Base-by-base conservation (phyloP, 176 grass and related monocot genomes). In the Pontederia crassipes region DNA sequence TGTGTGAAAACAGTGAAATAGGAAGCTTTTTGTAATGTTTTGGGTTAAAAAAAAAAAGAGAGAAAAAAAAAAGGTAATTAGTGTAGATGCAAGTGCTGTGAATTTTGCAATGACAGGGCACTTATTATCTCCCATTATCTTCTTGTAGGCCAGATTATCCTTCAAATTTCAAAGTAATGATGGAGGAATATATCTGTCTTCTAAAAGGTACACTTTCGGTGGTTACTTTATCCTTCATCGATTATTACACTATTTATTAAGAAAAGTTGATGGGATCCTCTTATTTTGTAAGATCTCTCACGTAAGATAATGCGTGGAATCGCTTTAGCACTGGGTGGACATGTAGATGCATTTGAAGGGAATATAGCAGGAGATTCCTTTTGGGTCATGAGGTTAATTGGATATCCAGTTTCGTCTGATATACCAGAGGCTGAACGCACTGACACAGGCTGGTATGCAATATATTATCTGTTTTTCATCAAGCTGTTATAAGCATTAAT, bases 271-370 rank as follows among this genome's bases (percentile, higher is more conserved):
- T 15, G 55, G 32, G 15, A n/a, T 54, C 8, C 16, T 27, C 12
- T 66, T 55, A 45, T 0, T 69, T 62, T 57, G 3, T 28, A 11
- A 91, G 84, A 91, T 68, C 76, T 97, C 76, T 88, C 92, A 78
- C 85, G 92, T 65, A 97, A 88, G 79, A 97, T 97, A 52, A 88
- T 91, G 87, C 54, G 76, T 53, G 87, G 92, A 71, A 91, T 97
- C 84, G 84, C 92, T 45, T 80, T 97, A 83, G 87, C 81, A 58
- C 61, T 97, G 65, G 84, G 81, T 65, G 83, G 59, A n/a, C 52
- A 70, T 16, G 49, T 78, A 60, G 81, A 91, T 79, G 92, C 76
- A 49, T 90, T 97, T 73, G 87, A 97, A 78, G 76, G 81, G 4
- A 55, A 51, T 49, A 64, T 15, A 12, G 81, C 81, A 54, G 84